Percentiles rank a stretch among this genome's conserved stretches.
These are phyloP conservation scores for Talaromyces sp. DNA, from an alignment of 2,329 filamentous ascomycete species.

Conservation along the genomic window DNA sequence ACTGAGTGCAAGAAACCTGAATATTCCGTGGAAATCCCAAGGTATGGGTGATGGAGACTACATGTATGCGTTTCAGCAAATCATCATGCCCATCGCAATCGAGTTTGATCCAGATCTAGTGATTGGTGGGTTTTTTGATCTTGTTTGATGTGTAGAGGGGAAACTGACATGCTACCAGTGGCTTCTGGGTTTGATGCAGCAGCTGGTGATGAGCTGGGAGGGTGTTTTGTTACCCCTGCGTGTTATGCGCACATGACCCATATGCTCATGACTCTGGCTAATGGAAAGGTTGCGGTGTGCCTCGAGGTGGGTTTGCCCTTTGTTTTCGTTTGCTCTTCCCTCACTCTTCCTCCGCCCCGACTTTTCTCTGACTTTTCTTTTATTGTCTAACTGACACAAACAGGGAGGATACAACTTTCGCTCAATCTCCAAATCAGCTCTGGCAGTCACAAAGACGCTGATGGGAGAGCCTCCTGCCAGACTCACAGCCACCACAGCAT, in stretches of 20 bases:
- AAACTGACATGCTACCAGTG: conserved; percentile 42
- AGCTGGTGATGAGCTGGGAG: conserved; percentile 84
- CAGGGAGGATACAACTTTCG: conserved; percentile 85
- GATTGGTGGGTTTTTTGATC: conserved; percentile 48
- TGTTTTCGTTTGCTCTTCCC: neutral
- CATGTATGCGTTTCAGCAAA: conserved; percentile 89
- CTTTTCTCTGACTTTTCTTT: neutral
- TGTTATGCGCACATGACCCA: conserved; percentile 99
- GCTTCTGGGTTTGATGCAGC: conserved; percentile 96
- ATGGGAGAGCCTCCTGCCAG: conserved; percentile 88
- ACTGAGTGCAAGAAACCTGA: conserved; percentile 49
- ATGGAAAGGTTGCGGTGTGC: conserved; percentile 85
- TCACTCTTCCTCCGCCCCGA: neutral
- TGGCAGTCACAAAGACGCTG: conserved; percentile 83
- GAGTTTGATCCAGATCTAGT: conserved; percentile 94
- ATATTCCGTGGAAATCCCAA: conserved; percentile 62
- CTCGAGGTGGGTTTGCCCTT: conserved; percentile 55
- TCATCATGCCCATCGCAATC: conserved; percentile 91
- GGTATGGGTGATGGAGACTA: conserved; percentile 96
- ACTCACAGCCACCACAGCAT: conserved; percentile 43
- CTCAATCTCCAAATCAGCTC: conserved; percentile 86
- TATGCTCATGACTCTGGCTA: conserved; percentile 93
- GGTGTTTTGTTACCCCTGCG: conserved; percentile 82
- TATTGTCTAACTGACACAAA: neutral
- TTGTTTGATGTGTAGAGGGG: neutral